phyloP scores from a whole-genome alignment of 495 filamentous ascomycete species.

The Sporormia fimetaria region DNA sequence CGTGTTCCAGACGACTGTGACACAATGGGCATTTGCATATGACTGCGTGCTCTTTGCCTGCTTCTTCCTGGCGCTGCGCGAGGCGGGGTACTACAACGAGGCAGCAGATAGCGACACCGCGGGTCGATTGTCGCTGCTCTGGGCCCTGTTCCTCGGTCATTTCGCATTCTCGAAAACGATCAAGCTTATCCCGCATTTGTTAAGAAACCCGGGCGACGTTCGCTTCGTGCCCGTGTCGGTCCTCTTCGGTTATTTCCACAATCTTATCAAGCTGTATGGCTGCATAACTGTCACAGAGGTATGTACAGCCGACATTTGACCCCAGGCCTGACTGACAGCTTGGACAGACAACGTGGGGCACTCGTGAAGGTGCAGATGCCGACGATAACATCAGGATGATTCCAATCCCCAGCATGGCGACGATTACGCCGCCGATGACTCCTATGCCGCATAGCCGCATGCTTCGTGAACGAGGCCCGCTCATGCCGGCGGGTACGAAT shows the following conservation, averaged over 20 bases:
- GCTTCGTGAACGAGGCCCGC: slow-evolving; percentile 21
- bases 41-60: slow-evolving; percentile 40
- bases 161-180: slow-evolving; percentile 46
- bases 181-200: slow-evolving; percentile 50
- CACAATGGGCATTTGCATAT: slow-evolving; percentile 47
- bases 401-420: slow-evolving; percentile 10
- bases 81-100: slow-evolving; percentile 24
- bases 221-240: slow-evolving; percentile 44
- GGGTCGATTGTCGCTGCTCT: slow-evolving; percentile 10
- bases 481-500: slow-evolving; percentile 10
- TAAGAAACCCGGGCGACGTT: slow-evolving; percentile 46
- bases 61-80: slow-evolving; percentile 19
- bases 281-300: slow-evolving; percentile 41
- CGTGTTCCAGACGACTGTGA: slow-evolving; percentile 47
- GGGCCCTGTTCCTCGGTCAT: slow-evolving; percentile 18
- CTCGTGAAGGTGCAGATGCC: slow-evolving; percentile 52
- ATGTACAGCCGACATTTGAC: slow-evolving; percentile 16
- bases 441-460: slow-evolving; percentile 12
- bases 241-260: slow-evolving; percentile 49
- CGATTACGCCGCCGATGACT: slow-evolving; percentile 13
- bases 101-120: background rate
- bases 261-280: slow-evolving; percentile 52
- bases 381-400: slow-evolving; percentile 35
- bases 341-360: slow-evolving; percentile 61
- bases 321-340: slow-evolving; percentile 1